Percentiles rank a stretch among this genome's conserved stretches.
These are phyloP conservation scores for Hymenoscyphus albidus DNA, from an alignment of 2,329 filamentous ascomycete species.

Conservation along the genomic window DNA sequence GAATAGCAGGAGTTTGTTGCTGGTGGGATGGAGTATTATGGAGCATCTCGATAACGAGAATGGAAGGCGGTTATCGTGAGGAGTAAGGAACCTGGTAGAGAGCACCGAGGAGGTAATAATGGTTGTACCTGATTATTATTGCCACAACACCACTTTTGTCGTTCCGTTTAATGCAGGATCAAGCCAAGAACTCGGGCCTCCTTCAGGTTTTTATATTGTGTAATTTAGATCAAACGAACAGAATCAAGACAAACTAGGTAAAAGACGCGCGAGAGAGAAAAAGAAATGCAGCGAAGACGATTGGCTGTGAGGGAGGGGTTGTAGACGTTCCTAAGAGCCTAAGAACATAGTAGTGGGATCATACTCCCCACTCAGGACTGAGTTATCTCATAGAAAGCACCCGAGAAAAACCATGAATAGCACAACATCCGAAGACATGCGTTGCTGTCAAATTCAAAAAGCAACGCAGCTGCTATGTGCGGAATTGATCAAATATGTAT, in stretches of 20 bases:
- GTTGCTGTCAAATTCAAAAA: neutral
- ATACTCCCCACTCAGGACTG: neutral
- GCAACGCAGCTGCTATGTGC: neutral
- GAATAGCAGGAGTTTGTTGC: neutral
- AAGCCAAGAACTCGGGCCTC: too few relatives aligned
- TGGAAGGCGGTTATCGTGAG: neutral
- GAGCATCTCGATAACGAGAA: neutral
- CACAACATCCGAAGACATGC: neutral
- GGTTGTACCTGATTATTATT: neutral
- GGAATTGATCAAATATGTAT: neutral
- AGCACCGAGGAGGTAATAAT: neutral
- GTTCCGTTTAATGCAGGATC: neutral
- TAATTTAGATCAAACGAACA: too few relatives aligned
- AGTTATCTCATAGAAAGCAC: neutral
- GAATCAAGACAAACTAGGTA: too few relatives aligned
- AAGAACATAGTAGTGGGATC: neutral
- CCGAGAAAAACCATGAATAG: neutral
- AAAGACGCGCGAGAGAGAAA: too few relatives aligned
- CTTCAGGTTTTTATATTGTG: too few relatives aligned
- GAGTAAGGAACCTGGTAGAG: neutral
- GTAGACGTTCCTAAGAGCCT: neutral
- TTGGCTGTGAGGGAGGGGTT: neutral
- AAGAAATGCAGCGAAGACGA: too few relatives aligned
- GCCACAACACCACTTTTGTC: neutral
- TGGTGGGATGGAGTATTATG: neutral